Conservation (phyloP, 139 green algal species). For the Coccomyxa sp. region DNA sequence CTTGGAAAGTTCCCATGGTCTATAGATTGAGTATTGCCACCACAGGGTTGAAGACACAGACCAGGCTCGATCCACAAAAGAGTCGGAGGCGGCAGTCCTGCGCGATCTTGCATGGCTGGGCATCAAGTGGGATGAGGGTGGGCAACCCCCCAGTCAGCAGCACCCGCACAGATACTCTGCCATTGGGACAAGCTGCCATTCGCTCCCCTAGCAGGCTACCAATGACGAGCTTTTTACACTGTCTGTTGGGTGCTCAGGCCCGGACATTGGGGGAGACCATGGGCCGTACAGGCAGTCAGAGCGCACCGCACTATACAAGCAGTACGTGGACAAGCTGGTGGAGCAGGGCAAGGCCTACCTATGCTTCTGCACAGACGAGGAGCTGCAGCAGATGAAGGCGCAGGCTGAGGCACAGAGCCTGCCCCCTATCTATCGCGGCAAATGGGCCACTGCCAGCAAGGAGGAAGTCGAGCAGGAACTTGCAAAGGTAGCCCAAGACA, state of each 20-base stretch:
- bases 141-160: background rate
- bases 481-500: slow-evolving; percentile 23
- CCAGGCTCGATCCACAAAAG: slow-evolving; percentile 81
- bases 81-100: slow-evolving; percentile 87
- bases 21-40: background rate
- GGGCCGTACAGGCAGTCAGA: slow-evolving; percentile 97
- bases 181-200: background rate
- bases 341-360: slow-evolving; percentile 80
- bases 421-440: slow-evolving; percentile 92
- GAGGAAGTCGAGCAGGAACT: slow-evolving; percentile 81
- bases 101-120: slow-evolving; percentile 94
- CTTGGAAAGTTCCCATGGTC: too few species aligned
- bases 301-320: slow-evolving; percentile 87
- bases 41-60: slow-evolving; percentile 96
- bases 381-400: slow-evolving; percentile 50
- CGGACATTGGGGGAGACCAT: slow-evolving; percentile 76
- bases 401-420: slow-evolving; percentile 91
- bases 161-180: background rate
- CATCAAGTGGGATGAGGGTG: slow-evolving; percentile 94
- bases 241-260: slow-evolving; percentile 43
- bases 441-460: slow-evolving; percentile 81
- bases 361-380: slow-evolving; percentile 99
- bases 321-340: slow-evolving; percentile 87
- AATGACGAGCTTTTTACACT: too few species aligned
- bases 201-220: background rate